Percentiles rank a stretch among this genome's conserved stretches.
phyloP scores from a whole-genome alignment of 139 green algal species.

The Chlamydomonas schloesseri region DNA sequence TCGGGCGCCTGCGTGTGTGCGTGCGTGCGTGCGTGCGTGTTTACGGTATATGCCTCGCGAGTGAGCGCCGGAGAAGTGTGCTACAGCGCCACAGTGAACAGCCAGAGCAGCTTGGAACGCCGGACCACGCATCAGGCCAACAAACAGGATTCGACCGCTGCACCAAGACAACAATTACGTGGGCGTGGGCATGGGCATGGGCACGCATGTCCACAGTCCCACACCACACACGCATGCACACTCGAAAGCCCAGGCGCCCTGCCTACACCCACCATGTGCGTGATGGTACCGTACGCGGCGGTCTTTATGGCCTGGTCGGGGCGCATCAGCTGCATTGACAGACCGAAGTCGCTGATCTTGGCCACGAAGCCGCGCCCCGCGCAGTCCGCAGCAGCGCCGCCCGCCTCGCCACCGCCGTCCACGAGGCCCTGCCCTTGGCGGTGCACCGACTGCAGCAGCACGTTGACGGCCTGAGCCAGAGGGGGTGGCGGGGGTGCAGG shows the following conservation, averaged over 20 bases:
- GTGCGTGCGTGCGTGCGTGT: too few species aligned
- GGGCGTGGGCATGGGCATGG: too few species aligned
- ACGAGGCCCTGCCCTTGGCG: neutral
- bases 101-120: too few species aligned
- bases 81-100: too few species aligned
- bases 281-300: slow-evolving; percentile 56
- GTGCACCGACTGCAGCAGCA: slow-evolving; percentile 45
- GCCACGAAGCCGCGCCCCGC: slow-evolving; percentile 58
- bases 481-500: neutral
- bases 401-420: neutral
- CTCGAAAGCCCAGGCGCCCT: neutral
- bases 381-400: neutral
- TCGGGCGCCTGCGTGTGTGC: slow-evolving; percentile 7
- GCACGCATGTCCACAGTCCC: too few species aligned
- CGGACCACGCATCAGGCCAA: too few species aligned
- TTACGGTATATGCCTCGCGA: too few species aligned
- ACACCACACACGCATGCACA: neutral
- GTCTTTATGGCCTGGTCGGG: slow-evolving; percentile 52
- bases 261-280: neutral
- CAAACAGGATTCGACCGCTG: too few species aligned
- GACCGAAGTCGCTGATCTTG: slow-evolving; percentile 78
- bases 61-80: too few species aligned
- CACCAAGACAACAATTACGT: too few species aligned
- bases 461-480: slow-evolving; percentile 54
- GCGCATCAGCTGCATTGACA: slow-evolving; percentile 64